A percentile compares a stretch with the other conserved stretches of the same genome.
phyloP scores from a whole-genome alignment of 768 basidiomycete species.

The Mrakia blollopis region DNA sequence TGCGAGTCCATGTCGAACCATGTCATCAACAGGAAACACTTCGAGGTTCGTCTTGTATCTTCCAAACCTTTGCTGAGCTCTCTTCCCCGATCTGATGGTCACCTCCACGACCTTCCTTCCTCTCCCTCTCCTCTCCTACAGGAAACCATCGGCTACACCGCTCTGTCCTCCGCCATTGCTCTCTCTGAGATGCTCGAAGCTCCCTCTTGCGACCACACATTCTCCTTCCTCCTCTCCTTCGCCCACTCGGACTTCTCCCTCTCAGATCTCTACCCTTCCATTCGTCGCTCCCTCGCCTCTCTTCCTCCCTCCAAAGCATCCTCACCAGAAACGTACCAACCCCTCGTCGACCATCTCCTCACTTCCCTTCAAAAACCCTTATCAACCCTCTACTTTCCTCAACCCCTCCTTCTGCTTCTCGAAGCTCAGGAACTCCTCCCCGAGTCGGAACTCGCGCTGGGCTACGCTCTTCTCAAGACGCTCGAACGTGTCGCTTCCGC shows the following conservation, averaged over 20 bases:
- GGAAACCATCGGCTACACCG: slow-evolving; percentile 61
- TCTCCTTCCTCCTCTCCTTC: slow-evolving; percentile 66
- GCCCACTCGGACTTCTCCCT: slow-evolving; percentile 62
- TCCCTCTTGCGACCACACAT: slow-evolving; percentile 52
- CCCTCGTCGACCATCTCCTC: slow-evolving; percentile 11
- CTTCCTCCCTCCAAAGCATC: neutral
- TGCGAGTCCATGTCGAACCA: slow-evolving; percentile 24
- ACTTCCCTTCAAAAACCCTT: neutral
- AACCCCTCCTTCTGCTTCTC: slow-evolving; percentile 23
- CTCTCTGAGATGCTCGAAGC: slow-evolving; percentile 51
- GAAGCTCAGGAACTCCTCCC: slow-evolving; percentile 27
- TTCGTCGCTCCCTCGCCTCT: slow-evolving; percentile 36
- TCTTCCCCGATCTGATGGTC: slow-evolving; percentile 60
- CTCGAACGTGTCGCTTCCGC: slow-evolving; percentile 18
- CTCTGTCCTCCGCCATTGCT: slow-evolving; percentile 58
- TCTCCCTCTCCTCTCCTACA: slow-evolving; percentile 37
- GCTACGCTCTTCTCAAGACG: slow-evolving; percentile 22
- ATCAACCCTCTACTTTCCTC: slow-evolving; percentile 14
- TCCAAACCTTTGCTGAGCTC: slow-evolving; percentile 43
- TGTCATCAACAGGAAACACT: slow-evolving; percentile 13
- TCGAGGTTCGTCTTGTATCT: slow-evolving; percentile 31
- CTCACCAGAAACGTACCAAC: slow-evolving; percentile 11
- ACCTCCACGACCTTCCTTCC: slow-evolving; percentile 37
- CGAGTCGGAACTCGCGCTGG: neutral
- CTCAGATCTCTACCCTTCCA: slow-evolving; percentile 53